These are phyloP conservation scores for Artomyces pyxidatus DNA, from an alignment of 768 basidiomycete species.

Conservation along the genomic window DNA sequence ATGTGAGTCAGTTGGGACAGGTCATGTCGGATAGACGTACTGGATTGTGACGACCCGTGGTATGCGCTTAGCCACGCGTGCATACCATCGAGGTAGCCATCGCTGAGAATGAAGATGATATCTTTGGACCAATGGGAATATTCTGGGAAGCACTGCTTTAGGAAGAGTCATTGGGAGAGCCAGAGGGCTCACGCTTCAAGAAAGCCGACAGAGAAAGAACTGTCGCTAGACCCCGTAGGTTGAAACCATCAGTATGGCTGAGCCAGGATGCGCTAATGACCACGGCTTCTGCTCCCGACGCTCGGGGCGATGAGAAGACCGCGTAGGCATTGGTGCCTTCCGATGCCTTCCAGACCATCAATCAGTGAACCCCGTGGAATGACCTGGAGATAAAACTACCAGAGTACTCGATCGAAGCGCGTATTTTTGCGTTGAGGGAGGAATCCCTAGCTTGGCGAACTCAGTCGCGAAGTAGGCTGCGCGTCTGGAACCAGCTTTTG, in stretches of 20 bases:
- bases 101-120: slow-evolving; percentile 81
- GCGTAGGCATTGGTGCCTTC: slow-evolving; percentile 80
- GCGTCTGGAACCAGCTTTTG: slow-evolving; percentile 38
- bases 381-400: slow-evolving; percentile 32
- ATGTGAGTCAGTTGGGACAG: neutral
- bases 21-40: slow-evolving; percentile 32
- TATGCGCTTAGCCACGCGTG: slow-evolving; percentile 88
- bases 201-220: slow-evolving; percentile 79
- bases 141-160: slow-evolving; percentile 31
- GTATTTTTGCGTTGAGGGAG: slow-evolving; percentile 64
- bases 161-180: neutral
- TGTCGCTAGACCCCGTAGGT: slow-evolving; percentile 82
- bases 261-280: slow-evolving; percentile 89
- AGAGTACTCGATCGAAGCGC: slow-evolving; percentile 41
- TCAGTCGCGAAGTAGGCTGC: slow-evolving; percentile 52
- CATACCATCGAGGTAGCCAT: slow-evolving; percentile 84
- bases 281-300: slow-evolving; percentile 91
- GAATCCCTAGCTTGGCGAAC: slow-evolving; percentile 69
- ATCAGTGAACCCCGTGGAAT: too few relatives aligned
- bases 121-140: slow-evolving; percentile 95
- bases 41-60: slow-evolving; percentile 58
- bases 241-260: slow-evolving; percentile 59
- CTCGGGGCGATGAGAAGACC: slow-evolving; percentile 71
- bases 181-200: slow-evolving; percentile 55
- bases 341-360: too few relatives aligned